Percentiles rank a stretch among this genome's conserved stretches.
Conservation (phyloP, 106 monocot species). For the Apostasia shenzhenica region DNA sequence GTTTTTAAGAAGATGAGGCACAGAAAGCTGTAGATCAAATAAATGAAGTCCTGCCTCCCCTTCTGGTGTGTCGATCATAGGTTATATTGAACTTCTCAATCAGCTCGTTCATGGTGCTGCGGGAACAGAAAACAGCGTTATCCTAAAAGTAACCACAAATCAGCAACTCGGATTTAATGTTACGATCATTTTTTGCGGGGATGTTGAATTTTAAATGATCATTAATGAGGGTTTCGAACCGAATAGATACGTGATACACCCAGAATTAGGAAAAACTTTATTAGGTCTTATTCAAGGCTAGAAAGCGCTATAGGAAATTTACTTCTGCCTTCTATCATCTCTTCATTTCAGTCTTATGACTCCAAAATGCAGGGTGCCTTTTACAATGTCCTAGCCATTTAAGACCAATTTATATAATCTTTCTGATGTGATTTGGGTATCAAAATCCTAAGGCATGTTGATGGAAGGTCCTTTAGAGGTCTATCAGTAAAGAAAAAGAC, state of each 20-base stretch:
- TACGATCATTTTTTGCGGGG: not conserved
- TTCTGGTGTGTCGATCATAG: constrained; percentile 72
- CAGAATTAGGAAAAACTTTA: no score
- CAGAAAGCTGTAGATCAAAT: constrained; percentile 21
- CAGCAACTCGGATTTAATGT: not conserved
- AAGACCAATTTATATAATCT: no score
- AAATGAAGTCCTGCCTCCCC: constrained; percentile 74
- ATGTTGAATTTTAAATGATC: not conserved
- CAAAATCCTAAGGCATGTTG: no score
- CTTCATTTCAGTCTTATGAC: no score
- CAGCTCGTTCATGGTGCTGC: constrained; percentile 88
- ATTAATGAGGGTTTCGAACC: not conserved
- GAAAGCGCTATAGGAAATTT: no score
- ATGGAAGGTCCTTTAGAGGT: no score
- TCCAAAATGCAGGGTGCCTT: no score
- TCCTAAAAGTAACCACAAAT: not conserved
- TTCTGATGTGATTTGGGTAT: no score
- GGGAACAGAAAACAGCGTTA: constrained; percentile 5
- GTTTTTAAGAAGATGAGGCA: constrained; percentile 1
- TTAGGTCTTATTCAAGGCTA: not conserved
- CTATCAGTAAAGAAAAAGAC: no score
- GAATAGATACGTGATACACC: no score
- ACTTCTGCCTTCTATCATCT: no score
- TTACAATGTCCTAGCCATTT: no score
- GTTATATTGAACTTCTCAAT: constrained; percentile 83